These are phyloP conservation scores for Neoconidiobolus thromboides DNA, from an alignment of 371 early-diverging fungal genomes.

Conservation along the genomic window DNA sequence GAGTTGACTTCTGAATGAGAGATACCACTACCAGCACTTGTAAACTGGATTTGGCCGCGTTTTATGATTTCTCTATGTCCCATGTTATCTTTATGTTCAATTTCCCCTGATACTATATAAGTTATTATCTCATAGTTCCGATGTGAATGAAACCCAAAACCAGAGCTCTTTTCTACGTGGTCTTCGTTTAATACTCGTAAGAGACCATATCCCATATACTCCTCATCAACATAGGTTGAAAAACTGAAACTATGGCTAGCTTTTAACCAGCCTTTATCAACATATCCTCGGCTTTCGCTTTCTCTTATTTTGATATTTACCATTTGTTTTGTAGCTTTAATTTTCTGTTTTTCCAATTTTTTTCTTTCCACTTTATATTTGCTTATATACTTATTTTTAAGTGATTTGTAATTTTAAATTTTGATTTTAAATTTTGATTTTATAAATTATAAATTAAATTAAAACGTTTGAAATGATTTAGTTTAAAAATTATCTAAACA, in stretches of 20 bases:
- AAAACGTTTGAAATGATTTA: too few species aligned
- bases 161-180: slow-evolving; percentile 8
- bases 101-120: slow-evolving; percentile 11
- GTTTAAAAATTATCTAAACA: too few species aligned
- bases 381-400: too few species aligned
- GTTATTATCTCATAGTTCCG: slow-evolving; percentile 13
- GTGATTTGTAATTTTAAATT: too few species aligned
- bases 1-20: slow-evolving; percentile 15
- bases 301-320: background rate
- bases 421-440: too few species aligned
- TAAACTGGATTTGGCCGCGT: slow-evolving; percentile 16
- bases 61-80: slow-evolving; percentile 14
- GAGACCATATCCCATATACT: slow-evolving; percentile 6
- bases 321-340: too few species aligned
- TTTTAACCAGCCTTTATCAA: slow-evolving; percentile 10
- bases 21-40: slow-evolving; percentile 17
- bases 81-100: slow-evolving; percentile 11
- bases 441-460: too few species aligned
- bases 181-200: slow-evolving; percentile 14
- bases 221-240: slow-evolving; percentile 7
- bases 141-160: slow-evolving; percentile 13
- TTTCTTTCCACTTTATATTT: too few species aligned
- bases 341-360: too few species aligned
- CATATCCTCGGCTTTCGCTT: background rate
- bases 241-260: slow-evolving; percentile 10